phyloP scores from a whole-genome alignment of 805 yeast species.

The Cyberlindnera euphorbiae region DNA sequence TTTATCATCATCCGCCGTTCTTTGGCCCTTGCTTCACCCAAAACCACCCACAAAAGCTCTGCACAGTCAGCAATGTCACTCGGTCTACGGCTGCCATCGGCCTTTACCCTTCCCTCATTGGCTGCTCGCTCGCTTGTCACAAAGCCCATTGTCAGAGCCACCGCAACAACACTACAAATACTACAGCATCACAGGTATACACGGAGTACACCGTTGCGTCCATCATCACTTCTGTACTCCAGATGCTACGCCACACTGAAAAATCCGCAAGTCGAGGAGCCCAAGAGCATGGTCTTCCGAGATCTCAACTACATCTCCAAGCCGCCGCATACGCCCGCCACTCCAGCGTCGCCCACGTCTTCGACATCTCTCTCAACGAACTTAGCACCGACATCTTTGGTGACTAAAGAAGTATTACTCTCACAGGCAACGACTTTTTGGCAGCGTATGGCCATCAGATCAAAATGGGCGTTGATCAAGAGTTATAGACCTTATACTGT shows the following conservation, averaged over 20 bases:
- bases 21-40: too few relatives aligned
- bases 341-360: background rate
- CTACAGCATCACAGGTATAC: too few relatives aligned
- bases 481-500: constrained; percentile 81
- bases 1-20: too few relatives aligned
- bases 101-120: too few relatives aligned
- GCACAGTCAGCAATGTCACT: too few relatives aligned
- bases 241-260: background rate
- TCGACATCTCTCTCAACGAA: background rate
- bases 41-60: background rate
- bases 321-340: background rate
- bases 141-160: too few relatives aligned
- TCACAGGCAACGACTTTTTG: constrained; percentile 22
- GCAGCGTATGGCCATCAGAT: constrained; percentile 44
- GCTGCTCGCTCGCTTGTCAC: constrained; percentile 1
- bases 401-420: constrained; percentile 17
- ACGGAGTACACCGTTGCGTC: too few relatives aligned
- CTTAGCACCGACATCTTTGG: constrained; percentile 5
- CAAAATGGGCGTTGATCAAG: constrained; percentile 75
- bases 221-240: background rate
- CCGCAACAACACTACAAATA: too few relatives aligned
- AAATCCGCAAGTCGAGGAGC: background rate
- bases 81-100: background rate
- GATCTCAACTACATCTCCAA: constrained; percentile 12
- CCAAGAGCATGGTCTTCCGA: constrained; percentile 14